Evolutionary conservation across 2,329 filamentous ascomycete genomes (phyloP).

Genomic region (Aspergillus piperis): DNA sequence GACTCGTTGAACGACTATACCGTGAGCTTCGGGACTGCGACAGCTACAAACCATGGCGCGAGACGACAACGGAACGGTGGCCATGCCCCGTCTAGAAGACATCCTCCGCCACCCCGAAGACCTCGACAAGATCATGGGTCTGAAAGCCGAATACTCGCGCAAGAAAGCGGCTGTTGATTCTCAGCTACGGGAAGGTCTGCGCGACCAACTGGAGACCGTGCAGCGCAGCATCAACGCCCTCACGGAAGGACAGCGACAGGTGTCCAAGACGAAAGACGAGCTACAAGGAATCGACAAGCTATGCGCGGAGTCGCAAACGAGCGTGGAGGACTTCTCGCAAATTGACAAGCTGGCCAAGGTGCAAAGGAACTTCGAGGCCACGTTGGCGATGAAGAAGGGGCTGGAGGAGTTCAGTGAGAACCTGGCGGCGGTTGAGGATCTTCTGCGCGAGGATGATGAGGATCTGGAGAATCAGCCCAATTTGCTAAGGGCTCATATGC

Average conservation of each 20-base stretch:
- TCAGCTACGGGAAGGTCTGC: constrained; percentile 82
- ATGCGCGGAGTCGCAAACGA: constrained; percentile 94
- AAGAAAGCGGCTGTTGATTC: constrained; percentile 92
- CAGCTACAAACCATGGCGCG: constrained; percentile 35
- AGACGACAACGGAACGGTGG: constrained; percentile 60
- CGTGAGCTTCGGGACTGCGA: not conserved
- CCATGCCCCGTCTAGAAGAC: constrained; percentile 79
- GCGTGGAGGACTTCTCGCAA: constrained; percentile 96
- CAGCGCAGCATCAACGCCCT: constrained; percentile 90
- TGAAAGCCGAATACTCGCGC: constrained; percentile 90
- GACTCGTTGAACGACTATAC: not conserved
- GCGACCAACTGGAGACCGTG: constrained; percentile 91
- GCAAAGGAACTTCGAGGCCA: constrained; percentile 92
- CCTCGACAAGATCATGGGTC: constrained; percentile 86
- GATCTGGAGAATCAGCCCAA: constrained; percentile 91
- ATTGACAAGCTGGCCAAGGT: constrained; percentile 58
- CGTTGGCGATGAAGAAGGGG: constrained; percentile 88
- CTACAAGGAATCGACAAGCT: constrained; percentile 98
- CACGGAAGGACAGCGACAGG: constrained; percentile 84
- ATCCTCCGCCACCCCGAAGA: constrained; percentile 94
- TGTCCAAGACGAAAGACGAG: constrained; percentile 93
- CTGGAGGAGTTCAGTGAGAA: constrained; percentile 84
- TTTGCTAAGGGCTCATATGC: constrained; percentile 84
- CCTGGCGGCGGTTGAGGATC: constrained; percentile 70
- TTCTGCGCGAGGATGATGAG: constrained; percentile 80